These are phyloP conservation scores for Calophaca sinica DNA, from an alignment of 306 rosid species.

Conservation along the genomic window DNA sequence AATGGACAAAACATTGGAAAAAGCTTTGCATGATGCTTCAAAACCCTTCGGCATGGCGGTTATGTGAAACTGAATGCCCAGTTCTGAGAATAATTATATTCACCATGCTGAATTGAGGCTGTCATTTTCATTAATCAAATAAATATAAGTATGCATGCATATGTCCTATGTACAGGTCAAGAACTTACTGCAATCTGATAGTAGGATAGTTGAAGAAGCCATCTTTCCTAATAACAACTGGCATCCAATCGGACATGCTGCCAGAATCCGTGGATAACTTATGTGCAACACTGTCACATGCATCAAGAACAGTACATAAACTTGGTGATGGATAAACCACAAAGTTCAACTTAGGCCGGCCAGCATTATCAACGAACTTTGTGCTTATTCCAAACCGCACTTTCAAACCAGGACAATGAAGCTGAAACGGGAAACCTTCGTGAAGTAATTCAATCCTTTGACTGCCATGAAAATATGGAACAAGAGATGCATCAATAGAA, in stretches of 20 bases:
- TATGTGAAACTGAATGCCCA: conserved; percentile 25
- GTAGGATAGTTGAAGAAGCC: conserved; percentile 82
- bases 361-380: conserved; percentile 74
- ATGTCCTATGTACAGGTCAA: background rate
- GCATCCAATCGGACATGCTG: conserved; percentile 81
- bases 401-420: conserved; percentile 67
- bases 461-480: conserved; percentile 62
- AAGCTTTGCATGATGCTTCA: conserved; percentile 10
- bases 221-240: conserved; percentile 70
- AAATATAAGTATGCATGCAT: background rate
- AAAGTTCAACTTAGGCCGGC: conserved; percentile 72
- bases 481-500: conserved; percentile 65
- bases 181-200: conserved; percentile 91
- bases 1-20: conserved; percentile 1
- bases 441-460: conserved; percentile 76
- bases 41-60: background rate
- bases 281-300: conserved; percentile 68
- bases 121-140: conserved; percentile 23
- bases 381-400: conserved; percentile 86
- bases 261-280: conserved; percentile 66
- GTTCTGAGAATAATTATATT: background rate
- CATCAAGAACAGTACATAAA: conserved; percentile 79
- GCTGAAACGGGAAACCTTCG: conserved; percentile 67
- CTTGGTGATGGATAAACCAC: conserved; percentile 72
- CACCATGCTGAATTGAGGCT: conserved; percentile 32